Evolutionary conservation across 108 stramenopile species (phyloP).

Genomic region (Chaetoceros muelleri): DNA sequence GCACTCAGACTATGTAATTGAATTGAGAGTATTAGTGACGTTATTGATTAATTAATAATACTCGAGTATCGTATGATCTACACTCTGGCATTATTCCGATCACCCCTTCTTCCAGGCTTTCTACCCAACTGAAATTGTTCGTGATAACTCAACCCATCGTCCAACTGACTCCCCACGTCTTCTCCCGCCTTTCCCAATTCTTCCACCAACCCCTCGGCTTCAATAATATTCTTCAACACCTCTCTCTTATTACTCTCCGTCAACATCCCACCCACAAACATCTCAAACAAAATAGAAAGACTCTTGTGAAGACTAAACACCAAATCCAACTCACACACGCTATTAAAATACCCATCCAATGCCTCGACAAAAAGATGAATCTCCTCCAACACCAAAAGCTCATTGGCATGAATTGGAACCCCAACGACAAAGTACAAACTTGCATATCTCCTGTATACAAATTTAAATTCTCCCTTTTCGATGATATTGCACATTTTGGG

Average conservation of each 20-base stretch:
- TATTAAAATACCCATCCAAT: slow-evolving; percentile 89
- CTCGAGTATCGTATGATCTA: too few relatives aligned
- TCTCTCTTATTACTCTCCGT: slow-evolving; percentile 77
- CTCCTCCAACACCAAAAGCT: slow-evolving; percentile 86
- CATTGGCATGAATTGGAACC: slow-evolving; percentile 71
- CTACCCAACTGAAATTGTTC: slow-evolving; percentile 84
- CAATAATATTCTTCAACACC: slow-evolving; percentile 74
- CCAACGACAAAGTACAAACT: slow-evolving; percentile 83
- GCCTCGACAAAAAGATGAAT: slow-evolving; percentile 98
- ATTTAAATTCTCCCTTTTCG: slow-evolving; percentile 93
- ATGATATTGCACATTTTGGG: slow-evolving; percentile 99
- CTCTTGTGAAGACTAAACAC: slow-evolving; percentile 98
- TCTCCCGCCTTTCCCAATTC: slow-evolving; percentile 81
- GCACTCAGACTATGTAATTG: too few relatives aligned
- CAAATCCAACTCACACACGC: slow-evolving; percentile 94
- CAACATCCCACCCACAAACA: slow-evolving; percentile 89
- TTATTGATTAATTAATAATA: too few relatives aligned
- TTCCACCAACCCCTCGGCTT: slow-evolving; percentile 80
- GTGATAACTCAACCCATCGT: slow-evolving; percentile 77
- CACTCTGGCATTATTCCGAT: slow-evolving; percentile 15
- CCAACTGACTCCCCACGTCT: slow-evolving; percentile 76
- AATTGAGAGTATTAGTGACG: too few relatives aligned
- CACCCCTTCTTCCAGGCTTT: slow-evolving; percentile 65
- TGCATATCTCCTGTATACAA: slow-evolving; percentile 81
- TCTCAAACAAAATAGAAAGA: slow-evolving; percentile 85